Base-by-base conservation (phyloP, 306 rosid genomes). In the Calophaca sinica region DNA sequence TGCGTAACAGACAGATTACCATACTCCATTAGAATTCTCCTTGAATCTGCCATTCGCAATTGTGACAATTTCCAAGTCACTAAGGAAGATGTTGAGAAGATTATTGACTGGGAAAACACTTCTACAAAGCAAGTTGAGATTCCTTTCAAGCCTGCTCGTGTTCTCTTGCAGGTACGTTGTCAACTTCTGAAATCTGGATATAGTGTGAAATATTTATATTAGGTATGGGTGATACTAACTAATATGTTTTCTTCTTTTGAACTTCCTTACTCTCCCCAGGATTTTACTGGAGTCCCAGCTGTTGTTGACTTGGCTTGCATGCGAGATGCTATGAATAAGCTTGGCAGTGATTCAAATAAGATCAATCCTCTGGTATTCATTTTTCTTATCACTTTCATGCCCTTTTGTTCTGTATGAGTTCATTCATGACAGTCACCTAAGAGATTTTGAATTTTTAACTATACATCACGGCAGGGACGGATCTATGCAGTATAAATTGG, bases 241-340 rank as follows among this genome's bases (percentile, higher is more conserved):
- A 51, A 9, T 49, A 68, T 61, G 20, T 58, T 45, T 75, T 79
- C 7, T 51, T 48, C 51, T 31, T 31, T 62, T 62, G 52, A 75
- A 66, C 60, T 20, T 10, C 20, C 70, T 59, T 57, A 44, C 38
- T 58, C 12, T 31, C 51, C 52, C n/a, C 85, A 93, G 98, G 98
- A 91, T 83, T 91, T 89, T 79, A 93, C 96, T 3, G 98, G 97
- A 71, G 98, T 93, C 14, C 98, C 98, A 13, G 94, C 94, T 48
- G 91, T 93, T 75, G 97, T 93, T 46, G 98, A 93, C 80, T 90
- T 93, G 51, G 97, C 98, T 53, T 91, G 96, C 59, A 93, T 93
- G 98, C 96, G 97, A 33, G 97, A 93, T 60, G 98, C 98, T 69
- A 88, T 93, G 98, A 93, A 91, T 87, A 89, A 80, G 58, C 97